Base-by-base conservation (phyloP, 2,329 filamentous ascomycete species). In the Talaromyces sp. region DNA sequence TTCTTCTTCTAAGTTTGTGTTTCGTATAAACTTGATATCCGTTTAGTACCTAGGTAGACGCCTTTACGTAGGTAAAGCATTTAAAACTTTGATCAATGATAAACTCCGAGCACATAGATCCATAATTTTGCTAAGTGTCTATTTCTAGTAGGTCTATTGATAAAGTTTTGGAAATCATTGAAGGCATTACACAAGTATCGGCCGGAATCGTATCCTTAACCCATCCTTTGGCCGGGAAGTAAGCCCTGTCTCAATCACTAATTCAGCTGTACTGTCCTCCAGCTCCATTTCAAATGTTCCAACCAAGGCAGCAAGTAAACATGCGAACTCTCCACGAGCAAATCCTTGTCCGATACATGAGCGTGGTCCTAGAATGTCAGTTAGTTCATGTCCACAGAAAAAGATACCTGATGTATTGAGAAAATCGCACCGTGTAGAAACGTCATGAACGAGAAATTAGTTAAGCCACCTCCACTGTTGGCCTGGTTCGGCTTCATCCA, bases 261-360 rank as follows among this genome's bases (percentile, higher is more conserved):
- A 46, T 2, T 56, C 53, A 8, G 53, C 28, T 17, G 17, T 36
- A 9, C 8, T 37, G 17, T 56, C 33, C 21, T 56, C 58, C 68
- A 82, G 74, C 68, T 84, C 79, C 53, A 82, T 79, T 67, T 80
- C 74, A 63, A 91, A 92, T 37, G 82, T 79, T 0, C 89, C 89
- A 2, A 90, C 79, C 81, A 89, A 84, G 4, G 84, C 80, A 17
- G 89, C 89, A 53, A 95, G 68, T 60, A 95, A 73, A 65, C 86
- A 90, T 8, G 88, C 89, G 73, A 94, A 90, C 78, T 95, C 90
- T 3, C 86, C 85, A 68, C 84, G 85, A 0, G 90, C 87, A 73
- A 69, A 69, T 17, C 62, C 63, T 46, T 64, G 61, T 19, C 66
- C 66, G 37, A 69, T 69, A 53, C 66, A 69, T 40, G 63, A 65